Percentiles rank a stretch among this genome's conserved stretches.
Conservation (phyloP, 352 stramenopile genomes). For the Thalassiosira hispida region DNA sequence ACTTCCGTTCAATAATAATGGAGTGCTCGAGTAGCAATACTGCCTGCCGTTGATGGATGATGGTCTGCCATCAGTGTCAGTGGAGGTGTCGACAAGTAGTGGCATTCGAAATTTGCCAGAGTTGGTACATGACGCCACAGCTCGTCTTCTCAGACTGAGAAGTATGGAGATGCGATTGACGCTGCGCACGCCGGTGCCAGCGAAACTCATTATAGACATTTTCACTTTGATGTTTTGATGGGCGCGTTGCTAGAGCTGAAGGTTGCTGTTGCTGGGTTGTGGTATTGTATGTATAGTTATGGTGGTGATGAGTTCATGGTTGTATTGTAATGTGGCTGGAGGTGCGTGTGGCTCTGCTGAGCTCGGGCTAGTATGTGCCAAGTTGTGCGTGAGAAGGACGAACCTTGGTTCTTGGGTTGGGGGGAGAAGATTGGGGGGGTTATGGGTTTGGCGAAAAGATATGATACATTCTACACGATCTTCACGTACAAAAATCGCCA, state of each 20-base stretch:
- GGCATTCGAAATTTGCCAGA: too few relatives aligned
- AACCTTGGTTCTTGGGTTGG: too few relatives aligned
- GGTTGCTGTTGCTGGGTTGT: too few relatives aligned
- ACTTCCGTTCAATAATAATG: neutral
- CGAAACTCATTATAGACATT: conserved; percentile 5
- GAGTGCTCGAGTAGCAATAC: conserved; percentile 10
- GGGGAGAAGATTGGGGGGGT: too few relatives aligned
- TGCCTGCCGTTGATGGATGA: neutral
- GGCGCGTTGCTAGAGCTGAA: neutral
- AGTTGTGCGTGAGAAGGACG: too few relatives aligned
- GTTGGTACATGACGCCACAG: neutral
- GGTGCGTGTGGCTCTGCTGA: too few relatives aligned
- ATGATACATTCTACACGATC: too few relatives aligned
- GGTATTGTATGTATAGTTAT: too few relatives aligned
- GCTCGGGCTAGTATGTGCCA: neutral
- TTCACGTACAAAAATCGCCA: too few relatives aligned
- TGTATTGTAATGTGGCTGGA: too few relatives aligned
- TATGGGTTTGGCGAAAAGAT: too few relatives aligned
- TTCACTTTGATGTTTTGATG: neutral
- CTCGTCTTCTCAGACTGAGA: neutral
- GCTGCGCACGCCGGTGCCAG: neutral
- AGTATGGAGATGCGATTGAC: neutral
- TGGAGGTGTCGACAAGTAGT: neutral
- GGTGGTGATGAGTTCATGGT: too few relatives aligned
- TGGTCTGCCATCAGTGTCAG: neutral